Evolutionary conservation across 225 moss, liverwort and hornwort genomes (phyloP), one percentile per base, ranked within the genome.

Genomic region (Physcomitrellopsis africana): DNA sequence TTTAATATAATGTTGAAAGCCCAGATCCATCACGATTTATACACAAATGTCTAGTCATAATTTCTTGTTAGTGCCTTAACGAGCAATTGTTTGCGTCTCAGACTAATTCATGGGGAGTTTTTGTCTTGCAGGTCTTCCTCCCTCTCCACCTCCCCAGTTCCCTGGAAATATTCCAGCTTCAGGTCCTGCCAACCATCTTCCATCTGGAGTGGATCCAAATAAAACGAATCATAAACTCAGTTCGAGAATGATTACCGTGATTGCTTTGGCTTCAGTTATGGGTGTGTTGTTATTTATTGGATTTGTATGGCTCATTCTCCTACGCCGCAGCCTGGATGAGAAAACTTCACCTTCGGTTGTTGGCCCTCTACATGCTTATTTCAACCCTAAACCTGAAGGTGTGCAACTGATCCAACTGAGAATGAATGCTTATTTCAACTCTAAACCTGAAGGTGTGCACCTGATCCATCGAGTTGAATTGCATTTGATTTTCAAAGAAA

Each of bases 191-290:
- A 66, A 82, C 45, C 79, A 78, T 54, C 49, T 81, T 72, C 86
- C 86, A 60, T 43, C 72, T 56, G 86, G 73, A 72, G 47, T 65
- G 56, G 76, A 73, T 76, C 9, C 81, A 45, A 69, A 70, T 69
- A 51, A 49, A 13, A 76, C 72, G 57, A 68, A 44, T 46, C 76
- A 69, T 52, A 79, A 72, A 76, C 76, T 85, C 46, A 79, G 80
- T 59, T 74, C 76, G n/a, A 89, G 85, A 45, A 78, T 85, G 2
- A 85, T 94, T 51, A 71, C 80, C 24, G 86, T 92, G 73, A 94
- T 94, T 67, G 73, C 87, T 29, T 79, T 88, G 79, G 81, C 90
- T 49, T 88, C 92, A 11, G 85, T 76, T 69, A 88, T 86, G 76
- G 90, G 84, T 41, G 81, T 86, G 12, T 69, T 90, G 65, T 67